Evolutionary conservation across 2,329 filamentous ascomycete genomes (phyloP).

Genomic region (Kalmusia sp.): DNA sequence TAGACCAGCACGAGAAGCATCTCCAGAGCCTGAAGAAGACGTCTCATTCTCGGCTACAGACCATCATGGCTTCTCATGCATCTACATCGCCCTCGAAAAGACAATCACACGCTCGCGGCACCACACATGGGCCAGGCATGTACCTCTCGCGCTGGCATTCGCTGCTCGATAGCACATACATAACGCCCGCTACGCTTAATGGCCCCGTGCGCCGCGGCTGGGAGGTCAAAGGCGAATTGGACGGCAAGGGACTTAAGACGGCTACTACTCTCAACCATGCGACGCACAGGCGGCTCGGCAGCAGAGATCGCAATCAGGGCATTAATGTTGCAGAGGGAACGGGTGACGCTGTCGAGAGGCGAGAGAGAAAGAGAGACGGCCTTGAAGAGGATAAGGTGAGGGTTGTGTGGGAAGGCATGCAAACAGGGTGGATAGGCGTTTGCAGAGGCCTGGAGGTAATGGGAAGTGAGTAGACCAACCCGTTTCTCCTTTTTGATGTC

Average conservation of each 20-base stretch:
- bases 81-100: constrained; percentile 8
- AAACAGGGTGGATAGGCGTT: constrained; percentile 41
- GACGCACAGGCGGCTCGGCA: constrained; percentile 16
- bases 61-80: constrained; percentile 54
- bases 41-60: constrained; percentile 63
- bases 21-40: constrained; percentile 62
- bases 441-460: constrained; percentile 43
- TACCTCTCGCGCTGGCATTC: constrained; percentile 77
- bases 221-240: constrained; percentile 46
- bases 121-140: constrained; percentile 70
- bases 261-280: constrained; percentile 17
- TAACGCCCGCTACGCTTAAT: constrained; percentile 65
- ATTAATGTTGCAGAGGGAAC: constrained; percentile 29
- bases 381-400: constrained; percentile 38
- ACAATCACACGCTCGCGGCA: constrained; percentile 27
- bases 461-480: too few species aligned
- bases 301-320: constrained; percentile 15
- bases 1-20: constrained; percentile 69
- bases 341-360: constrained; percentile 33
- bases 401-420: constrained; percentile 39
- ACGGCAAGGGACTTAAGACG: constrained; percentile 41
- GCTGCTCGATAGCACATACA: constrained; percentile 71
- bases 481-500: too few species aligned
- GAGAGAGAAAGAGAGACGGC: constrained; percentile 40
- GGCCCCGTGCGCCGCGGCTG: constrained; percentile 60